Base-by-base conservation (phyloP, 2,329 filamentous ascomycete species). In the Beauveria medogensis region DNA sequence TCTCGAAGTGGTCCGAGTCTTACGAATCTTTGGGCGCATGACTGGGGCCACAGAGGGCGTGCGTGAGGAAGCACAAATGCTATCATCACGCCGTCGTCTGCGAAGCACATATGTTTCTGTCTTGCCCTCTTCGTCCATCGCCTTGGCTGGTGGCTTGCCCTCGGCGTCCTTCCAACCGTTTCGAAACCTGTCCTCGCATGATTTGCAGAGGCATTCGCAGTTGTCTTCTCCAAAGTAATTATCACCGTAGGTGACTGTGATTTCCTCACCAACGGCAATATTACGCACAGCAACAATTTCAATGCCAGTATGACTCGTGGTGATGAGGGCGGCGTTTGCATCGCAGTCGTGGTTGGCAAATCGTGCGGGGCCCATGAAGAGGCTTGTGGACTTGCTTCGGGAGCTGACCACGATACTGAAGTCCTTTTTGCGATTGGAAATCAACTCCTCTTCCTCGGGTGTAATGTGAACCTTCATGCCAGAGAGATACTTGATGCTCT, bases 341-440 rank as follows among this genome's bases (percentile, higher is more conserved):
- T 89, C 83, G 75, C 94, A 99, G 73, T 99, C 94, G 74, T 99
- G 94, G 71, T 99, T 99, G 28, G 94, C 92, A 72, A 99, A 97
- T 55, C 94, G 87, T 40, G 94, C 94, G 8, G 94, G 95, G 0
- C 94, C 94, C 71, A 99, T 87, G 71, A 99, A 97, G 47, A 99
- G 78, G 56, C 91, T 96, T 34, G 92, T 89, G 63, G 88, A 88
- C 75, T 96, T 97, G 75, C 90, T 93, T 62, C 94, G 84, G 66
- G 91, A 93, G 64, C 92, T 96, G 70, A 97, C 90, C 37, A 99
- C 92, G 65, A 99, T 92, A 72, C 92, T 97, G 72, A 99, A 99
- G 71, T 99, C 94, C 70, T 93, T 92, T 71, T 94, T 89, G 63
- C 86, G 88, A 64, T 87, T 75, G 28, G 91, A 89, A 62, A 97